phyloP scores from a whole-genome alignment of 176 grass and related monocot genomes.

The Eremochloa ophiuroides region DNA sequence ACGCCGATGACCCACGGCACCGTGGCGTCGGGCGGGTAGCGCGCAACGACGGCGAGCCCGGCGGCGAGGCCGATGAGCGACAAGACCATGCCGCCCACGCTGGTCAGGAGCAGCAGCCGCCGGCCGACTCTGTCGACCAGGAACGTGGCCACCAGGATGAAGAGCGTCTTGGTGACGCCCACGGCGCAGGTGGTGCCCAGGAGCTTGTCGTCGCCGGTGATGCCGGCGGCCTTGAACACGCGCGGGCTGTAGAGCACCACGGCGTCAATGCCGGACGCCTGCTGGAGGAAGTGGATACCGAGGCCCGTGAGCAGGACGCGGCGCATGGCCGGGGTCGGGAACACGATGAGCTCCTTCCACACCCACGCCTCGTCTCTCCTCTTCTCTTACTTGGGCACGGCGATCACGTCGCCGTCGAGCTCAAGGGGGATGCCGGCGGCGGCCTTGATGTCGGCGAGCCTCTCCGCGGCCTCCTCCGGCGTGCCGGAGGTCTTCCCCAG shows the following conservation, averaged over 20 bases:
- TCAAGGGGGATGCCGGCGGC: no score
- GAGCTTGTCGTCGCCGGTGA: slow-evolving; percentile 27
- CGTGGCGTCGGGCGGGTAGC: no score
- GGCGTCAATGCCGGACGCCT: slow-evolving; percentile 75
- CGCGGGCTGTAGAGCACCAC: slow-evolving; percentile 84
- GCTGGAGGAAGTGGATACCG: slow-evolving; percentile 90
- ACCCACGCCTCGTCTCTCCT: slow-evolving; percentile 45
- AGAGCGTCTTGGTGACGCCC: slow-evolving; percentile 70
- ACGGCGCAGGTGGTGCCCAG: slow-evolving; percentile 73
- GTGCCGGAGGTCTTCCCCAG: no score
- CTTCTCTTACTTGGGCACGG: no score
- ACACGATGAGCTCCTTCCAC: slow-evolving; percentile 70
- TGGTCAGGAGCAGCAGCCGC: slow-evolving; percentile 64
- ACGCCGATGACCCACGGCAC: no score
- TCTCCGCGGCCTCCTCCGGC: no score
- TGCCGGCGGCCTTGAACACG: slow-evolving; percentile 61
- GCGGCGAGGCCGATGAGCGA: slow-evolving; percentile 47
- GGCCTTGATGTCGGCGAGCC: no score
- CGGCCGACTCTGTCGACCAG: slow-evolving; percentile 63
- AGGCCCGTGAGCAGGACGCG: slow-evolving; percentile 46
- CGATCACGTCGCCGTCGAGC: no score
- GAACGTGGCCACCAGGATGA: slow-evolving; percentile 82
- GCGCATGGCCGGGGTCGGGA: slow-evolving; percentile 44
- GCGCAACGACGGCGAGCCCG: slow-evolving; percentile 49
- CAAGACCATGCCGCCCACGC: slow-evolving; percentile 51